phyloP scores from a whole-genome alignment of 176 grass and related monocot species.

The Oryza glumipatula region DNA sequence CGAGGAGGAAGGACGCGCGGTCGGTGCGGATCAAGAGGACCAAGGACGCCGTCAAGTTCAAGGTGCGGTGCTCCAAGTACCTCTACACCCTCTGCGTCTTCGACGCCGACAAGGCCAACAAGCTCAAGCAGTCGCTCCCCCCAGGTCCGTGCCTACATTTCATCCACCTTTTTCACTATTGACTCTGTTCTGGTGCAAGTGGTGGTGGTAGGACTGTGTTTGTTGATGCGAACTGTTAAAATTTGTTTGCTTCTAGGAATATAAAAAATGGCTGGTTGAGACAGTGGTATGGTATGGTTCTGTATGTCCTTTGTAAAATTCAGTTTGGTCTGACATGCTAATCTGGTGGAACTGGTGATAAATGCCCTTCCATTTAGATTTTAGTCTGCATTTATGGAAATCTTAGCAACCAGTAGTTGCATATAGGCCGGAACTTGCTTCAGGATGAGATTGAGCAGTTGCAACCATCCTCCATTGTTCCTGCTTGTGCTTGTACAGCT shows the following conservation, averaged over 20 bases:
- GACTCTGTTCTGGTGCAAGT: background rate
- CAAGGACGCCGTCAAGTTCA: constrained; percentile 85
- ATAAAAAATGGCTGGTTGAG: background rate
- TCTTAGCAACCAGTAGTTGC: background rate
- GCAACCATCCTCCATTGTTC: background rate
- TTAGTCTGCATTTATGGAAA: background rate
- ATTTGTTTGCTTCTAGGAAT: background rate
- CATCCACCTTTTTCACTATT: background rate
- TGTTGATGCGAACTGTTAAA: background rate
- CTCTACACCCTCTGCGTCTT: constrained; percentile 86
- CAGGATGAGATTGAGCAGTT: background rate
- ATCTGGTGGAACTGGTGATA: background rate
- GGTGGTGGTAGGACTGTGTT: background rate
- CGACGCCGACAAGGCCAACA: constrained; percentile 87
- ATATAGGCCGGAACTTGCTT: background rate
- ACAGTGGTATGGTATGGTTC: background rate
- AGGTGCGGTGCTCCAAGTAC: constrained; percentile 85
- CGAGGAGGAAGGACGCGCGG: constrained; percentile 77
- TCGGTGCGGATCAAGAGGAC: constrained; percentile 83
- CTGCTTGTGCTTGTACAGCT: background rate
- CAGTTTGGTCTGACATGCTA: background rate
- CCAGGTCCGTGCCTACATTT: constrained; percentile 42
- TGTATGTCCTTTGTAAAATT: background rate
- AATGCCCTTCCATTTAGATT: background rate
- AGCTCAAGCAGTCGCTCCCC: constrained; percentile 86